Conservation (phyloP, 2,329 filamentous ascomycete species). For the Geosmithia flava region DNA sequence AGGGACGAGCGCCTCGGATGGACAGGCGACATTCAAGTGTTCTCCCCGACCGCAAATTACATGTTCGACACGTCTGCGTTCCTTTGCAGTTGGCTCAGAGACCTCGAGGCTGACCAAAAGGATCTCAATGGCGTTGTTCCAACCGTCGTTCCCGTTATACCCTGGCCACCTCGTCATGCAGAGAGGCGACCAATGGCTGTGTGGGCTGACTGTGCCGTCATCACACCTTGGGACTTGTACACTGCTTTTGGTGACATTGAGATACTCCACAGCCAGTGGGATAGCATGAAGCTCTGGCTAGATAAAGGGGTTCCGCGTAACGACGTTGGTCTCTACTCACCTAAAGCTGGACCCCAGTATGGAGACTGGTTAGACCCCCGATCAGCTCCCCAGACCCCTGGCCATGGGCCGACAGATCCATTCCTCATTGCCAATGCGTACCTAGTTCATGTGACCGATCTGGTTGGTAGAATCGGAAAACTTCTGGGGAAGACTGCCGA, state of each 20-base stretch:
- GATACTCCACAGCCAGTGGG: slow-evolving; percentile 24
- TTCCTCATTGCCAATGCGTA: slow-evolving; percentile 33
- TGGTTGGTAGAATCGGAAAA: slow-evolving; percentile 20
- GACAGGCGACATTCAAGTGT: slow-evolving; percentile 38
- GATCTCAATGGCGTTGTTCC: too few species aligned
- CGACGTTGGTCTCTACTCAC: slow-evolving; percentile 23
- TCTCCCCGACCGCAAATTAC: slow-evolving; percentile 36
- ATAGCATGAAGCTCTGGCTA: slow-evolving; percentile 26
- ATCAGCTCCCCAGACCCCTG: slow-evolving; percentile 25
- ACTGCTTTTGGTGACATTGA: slow-evolving; percentile 21
- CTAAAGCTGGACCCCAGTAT: slow-evolving; percentile 20
- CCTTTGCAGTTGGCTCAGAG: slow-evolving; percentile 34
- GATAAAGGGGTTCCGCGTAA: slow-evolving; percentile 20
- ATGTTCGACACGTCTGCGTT: slow-evolving; percentile 40
- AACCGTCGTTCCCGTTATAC: too few species aligned
- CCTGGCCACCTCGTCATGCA: too few species aligned
- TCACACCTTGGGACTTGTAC: slow-evolving; percentile 25
- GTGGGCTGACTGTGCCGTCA: slow-evolving; percentile 5
- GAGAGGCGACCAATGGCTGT: slow-evolving; percentile 1
- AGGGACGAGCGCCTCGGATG: slow-evolving; percentile 41
- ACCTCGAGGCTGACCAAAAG: slow-evolving; percentile 19
- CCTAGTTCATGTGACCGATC: slow-evolving; percentile 26
- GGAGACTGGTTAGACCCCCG: slow-evolving; percentile 37
- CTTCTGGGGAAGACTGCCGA: slow-evolving; percentile 16
- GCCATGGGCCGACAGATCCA: slow-evolving; percentile 23